Conservation (phyloP, 257 asterid genomes). For the Plectranthus barbatus region DNA sequence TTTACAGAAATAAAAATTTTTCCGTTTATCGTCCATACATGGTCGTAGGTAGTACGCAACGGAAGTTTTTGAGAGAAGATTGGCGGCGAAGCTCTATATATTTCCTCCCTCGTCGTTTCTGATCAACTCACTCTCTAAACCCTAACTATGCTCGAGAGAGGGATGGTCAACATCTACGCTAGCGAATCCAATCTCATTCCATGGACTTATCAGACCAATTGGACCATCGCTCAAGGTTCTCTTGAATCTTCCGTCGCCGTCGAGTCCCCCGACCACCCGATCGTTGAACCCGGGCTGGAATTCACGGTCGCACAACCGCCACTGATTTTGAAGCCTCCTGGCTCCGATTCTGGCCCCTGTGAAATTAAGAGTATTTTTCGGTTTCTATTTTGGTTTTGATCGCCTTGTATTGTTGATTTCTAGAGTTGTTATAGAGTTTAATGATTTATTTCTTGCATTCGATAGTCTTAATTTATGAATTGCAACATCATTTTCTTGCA, state of each 20-base stretch:
- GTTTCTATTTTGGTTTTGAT: neutral
- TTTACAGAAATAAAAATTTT: no score
- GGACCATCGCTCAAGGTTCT: conserved; percentile 56
- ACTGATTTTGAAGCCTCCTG: conserved; percentile 39
- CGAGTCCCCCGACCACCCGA: conserved; percentile 49
- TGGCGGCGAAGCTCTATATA: neutral
- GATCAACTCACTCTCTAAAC: no score
- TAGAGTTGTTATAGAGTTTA: neutral
- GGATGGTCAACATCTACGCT: neutral
- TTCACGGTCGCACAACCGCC: conserved; percentile 25
- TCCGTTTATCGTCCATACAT: no score
- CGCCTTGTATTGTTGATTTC: neutral
- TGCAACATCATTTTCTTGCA: conserved; percentile 28
- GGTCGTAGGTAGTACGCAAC: neutral
- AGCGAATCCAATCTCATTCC: conserved; percentile 8
- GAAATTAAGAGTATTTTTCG: conserved; percentile 58
- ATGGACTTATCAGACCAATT: conserved; percentile 49
- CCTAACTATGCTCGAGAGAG: neutral
- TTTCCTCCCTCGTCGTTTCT: no score
- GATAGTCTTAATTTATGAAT: conserved; percentile 4
- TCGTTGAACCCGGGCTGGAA: conserved; percentile 21
- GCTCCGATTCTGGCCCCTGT: conserved; percentile 54
- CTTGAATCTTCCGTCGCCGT: conserved; percentile 42
- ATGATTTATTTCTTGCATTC: neutral
- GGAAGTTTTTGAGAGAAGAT: neutral